Base-by-base conservation (phyloP, 345 rosid genomes). In the Psidium guajava region DNA sequence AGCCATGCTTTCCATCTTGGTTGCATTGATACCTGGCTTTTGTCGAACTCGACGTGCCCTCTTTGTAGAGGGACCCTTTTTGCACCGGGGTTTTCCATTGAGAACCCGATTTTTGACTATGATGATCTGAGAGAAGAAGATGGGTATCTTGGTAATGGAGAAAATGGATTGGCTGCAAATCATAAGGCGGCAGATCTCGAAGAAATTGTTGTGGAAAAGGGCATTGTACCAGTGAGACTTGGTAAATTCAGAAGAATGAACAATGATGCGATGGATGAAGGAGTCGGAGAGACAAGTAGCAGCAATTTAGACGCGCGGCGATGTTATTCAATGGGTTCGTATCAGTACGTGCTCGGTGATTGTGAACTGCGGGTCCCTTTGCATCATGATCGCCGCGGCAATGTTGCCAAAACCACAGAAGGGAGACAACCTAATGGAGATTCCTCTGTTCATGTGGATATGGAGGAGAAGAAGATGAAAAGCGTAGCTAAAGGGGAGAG, bases 21-120 rank as follows among this genome's bases (percentile, higher is more conserved):
- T 85, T 95, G 98, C 88, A 94, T 95, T 47, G 98, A 94, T 85
- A 95, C 98, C 87, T 95, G 98, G 98, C 94, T 95, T 32, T 90
- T 93, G 74, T 95, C 98, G 1, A 94, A 94, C 84, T 94, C 98
- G 1, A 93, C 96, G 22, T 94, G 98, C 86, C 98, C 98, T 84
- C 95, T 95, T 32, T 95, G 98, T 88, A 90, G 98, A 44, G 95
- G 91, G 16, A 92, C 95, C 15, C 97, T 95, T 82, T 94, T 94
- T 75, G 85, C 90, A 57, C 92, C 97, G 0, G 97, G 94, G 52
- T 90, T 93, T 83, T 88, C 96, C 16, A 87, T 94, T 88, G 97
- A 94, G 83, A 94, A 93, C 36, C 98, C 97, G 0, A 91, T 92
- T 36, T 94, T 91, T 25, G 96, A 93, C 89, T 93, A 91, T 42